Base-by-base conservation (phyloP, 2,329 filamentous ascomycete genomes). In the Neonectria neomacrospora region DNA sequence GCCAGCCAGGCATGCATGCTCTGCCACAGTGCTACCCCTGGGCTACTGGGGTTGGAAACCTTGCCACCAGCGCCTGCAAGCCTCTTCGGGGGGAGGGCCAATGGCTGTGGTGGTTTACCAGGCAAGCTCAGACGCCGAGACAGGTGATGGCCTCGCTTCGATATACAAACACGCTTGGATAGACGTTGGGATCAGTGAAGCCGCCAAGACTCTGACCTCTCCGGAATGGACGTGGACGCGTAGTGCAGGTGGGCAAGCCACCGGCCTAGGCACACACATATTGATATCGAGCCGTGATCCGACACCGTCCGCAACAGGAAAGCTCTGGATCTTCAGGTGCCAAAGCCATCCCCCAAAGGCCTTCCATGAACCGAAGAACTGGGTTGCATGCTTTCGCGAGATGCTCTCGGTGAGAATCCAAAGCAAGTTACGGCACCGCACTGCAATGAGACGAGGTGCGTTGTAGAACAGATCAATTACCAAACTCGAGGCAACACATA, bases 1-100 rank as follows among this genome's bases (percentile, higher is more conserved):
- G 37, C 57, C 32, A 47, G 59, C 53, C 11, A 34, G 44, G 26
- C 57, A 22, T 61, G 58, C 69, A 67, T 69, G 65, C 48, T 37
- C 67, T 70, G 54, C 23, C 34, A 26, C 23, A 26, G 23, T 26
- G 23, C 23, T 6, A 65, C 66, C 37, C 30, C 20, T 50, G 54
- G n/a, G n/a, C 20, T 16, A 39, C 56, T 39, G 54, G 61, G 50
- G 48, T 50, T 20, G 37, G 42, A 41, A 52, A 58, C 61, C 23
- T 58, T 58, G 50, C 50, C 51, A 47, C 39, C 48, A 30, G 55
- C 48, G 26, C 45, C 20, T 34, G 47, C 41, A 53, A 53, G 26
- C 32, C 26, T 53, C 41, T 34, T 34, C 55, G 34, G 6, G 23
- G 23, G 6, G 54, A 37, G 18, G 39, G 39, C 59, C 53, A 62